These are phyloP conservation scores for Cyclotella kingstonii DNA, from an alignment of 108 stramenopile species.

Conservation along the genomic window DNA sequence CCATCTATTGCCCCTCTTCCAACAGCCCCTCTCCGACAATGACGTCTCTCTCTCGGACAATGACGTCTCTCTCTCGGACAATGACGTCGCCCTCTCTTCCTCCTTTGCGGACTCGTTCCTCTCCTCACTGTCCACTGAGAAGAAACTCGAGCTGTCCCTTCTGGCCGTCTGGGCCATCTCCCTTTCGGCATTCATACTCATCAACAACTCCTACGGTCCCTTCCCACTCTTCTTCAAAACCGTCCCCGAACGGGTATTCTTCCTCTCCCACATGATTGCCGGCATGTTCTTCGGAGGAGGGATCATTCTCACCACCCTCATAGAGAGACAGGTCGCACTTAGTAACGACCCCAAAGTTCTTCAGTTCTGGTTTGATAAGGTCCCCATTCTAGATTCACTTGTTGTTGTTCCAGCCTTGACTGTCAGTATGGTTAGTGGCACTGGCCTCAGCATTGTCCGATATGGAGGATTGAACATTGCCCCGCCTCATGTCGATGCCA, in stretches of 20 bases:
- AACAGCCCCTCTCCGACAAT: neutral
- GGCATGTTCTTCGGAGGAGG: constrained; percentile 65
- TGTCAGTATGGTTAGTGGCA: constrained; percentile 51
- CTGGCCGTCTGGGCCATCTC: constrained; percentile 46
- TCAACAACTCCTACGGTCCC: constrained; percentile 54
- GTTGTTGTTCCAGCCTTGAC: constrained; percentile 65
- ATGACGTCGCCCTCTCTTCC: constrained; percentile 17
- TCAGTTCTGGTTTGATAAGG: constrained; percentile 63
- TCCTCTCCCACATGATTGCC: constrained; percentile 53
- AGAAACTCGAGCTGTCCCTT: constrained; percentile 47
- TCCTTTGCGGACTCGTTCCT: too few species aligned
- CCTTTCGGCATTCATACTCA: constrained; percentile 51
- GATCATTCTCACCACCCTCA: constrained; percentile 48
- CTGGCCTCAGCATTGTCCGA: constrained; percentile 46
- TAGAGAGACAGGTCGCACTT: constrained; percentile 48
- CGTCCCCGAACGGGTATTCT: constrained; percentile 48
- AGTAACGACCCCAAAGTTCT: constrained; percentile 44
- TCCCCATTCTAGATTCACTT: constrained; percentile 48
- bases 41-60: neutral
- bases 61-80: neutral
- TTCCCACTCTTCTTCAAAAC: constrained; percentile 49
- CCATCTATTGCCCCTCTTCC: neutral
- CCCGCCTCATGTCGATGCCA: constrained; percentile 51
- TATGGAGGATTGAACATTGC: constrained; percentile 60
- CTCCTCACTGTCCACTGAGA: too few species aligned